Evolutionary conservation across 768 basidiomycete genomes (phyloP).

Genomic region (Hygrophorus pudorinus): DNA sequence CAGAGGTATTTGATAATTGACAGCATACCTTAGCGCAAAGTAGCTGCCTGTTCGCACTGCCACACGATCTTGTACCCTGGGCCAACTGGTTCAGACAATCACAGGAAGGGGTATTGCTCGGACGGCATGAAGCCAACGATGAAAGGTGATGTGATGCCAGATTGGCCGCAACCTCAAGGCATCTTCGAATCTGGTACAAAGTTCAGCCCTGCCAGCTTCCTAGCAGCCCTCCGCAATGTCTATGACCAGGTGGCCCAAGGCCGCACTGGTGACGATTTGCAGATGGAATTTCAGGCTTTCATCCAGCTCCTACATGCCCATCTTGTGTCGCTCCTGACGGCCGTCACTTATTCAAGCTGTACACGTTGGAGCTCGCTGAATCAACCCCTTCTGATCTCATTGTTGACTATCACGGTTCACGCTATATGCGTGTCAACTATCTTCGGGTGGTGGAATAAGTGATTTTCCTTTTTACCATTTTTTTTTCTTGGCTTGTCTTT

Average conservation of each 20-base stretch:
- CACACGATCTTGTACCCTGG: not conserved
- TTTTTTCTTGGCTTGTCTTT: too few species aligned
- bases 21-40: too few species aligned
- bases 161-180: not conserved
- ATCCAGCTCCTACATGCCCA: not conserved
- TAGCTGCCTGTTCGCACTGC: too few species aligned
- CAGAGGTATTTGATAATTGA: too few species aligned
- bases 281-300: not conserved
- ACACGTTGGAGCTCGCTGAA: not conserved
- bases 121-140: not conserved
- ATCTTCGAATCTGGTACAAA: not conserved
- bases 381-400: not conserved
- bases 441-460: too few species aligned
- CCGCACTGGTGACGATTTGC: not conserved
- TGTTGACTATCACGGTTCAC: not conserved
- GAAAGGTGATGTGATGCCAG: not conserved
- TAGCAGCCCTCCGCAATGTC: conserved; percentile 1
- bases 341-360: not conserved
- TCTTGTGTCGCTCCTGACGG: not conserved
- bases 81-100: not conserved
- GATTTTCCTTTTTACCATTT: too few species aligned
- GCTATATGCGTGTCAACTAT: not conserved
- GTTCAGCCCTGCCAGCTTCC: not conserved
- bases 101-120: not conserved
- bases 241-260: not conserved